Evolutionary conservation across 2,329 filamentous ascomycete species (phyloP).

Genomic region (Diaporthe citrichinensis): DNA sequence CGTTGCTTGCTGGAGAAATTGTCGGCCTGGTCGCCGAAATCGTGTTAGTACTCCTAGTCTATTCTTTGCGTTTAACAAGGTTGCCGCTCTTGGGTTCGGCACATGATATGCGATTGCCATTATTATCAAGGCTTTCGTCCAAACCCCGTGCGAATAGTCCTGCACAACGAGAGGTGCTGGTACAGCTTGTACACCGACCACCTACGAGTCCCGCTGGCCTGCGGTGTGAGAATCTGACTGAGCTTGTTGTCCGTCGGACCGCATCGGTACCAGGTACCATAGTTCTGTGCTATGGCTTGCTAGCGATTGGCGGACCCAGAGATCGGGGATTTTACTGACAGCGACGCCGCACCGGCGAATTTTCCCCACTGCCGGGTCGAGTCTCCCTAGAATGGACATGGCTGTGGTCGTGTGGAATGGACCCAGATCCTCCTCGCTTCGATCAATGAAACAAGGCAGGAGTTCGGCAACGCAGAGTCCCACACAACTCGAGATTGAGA

Average conservation of each 20-base stretch:
- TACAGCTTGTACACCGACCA: not conserved
- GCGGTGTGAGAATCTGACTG: conserved; percentile 24
- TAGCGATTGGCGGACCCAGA: conserved; percentile 41
- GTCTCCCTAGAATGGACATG: conserved; percentile 37
- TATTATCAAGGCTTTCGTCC: not conserved
- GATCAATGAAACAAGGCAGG: conserved; percentile 38
- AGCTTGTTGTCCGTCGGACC: conserved; percentile 9
- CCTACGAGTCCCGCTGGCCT: not conserved
- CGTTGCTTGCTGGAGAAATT: conserved; percentile 30
- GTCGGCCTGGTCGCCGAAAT: conserved; percentile 35
- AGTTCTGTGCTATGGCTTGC: conserved; percentile 33
- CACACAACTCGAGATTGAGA: conserved; percentile 34
- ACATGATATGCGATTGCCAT: conserved; percentile 27
- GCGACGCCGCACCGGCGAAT: conserved; percentile 39
- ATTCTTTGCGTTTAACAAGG: conserved; percentile 16
- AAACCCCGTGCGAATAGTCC: not conserved
- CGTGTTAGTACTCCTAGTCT: conserved; percentile 23
- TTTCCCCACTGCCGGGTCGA: conserved; percentile 39
- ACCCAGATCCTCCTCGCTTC: conserved; percentile 40
- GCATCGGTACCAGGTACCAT: conserved; percentile 22
- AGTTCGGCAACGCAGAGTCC: conserved; percentile 32
- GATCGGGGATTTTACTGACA: conserved; percentile 40
- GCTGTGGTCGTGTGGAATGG: conserved; percentile 40
- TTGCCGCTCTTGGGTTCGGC: conserved; percentile 19
- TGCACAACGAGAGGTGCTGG: not conserved